Evolutionary conservation across 331 rosid genomes (phyloP).

Genomic region (Saraca asoca): DNA sequence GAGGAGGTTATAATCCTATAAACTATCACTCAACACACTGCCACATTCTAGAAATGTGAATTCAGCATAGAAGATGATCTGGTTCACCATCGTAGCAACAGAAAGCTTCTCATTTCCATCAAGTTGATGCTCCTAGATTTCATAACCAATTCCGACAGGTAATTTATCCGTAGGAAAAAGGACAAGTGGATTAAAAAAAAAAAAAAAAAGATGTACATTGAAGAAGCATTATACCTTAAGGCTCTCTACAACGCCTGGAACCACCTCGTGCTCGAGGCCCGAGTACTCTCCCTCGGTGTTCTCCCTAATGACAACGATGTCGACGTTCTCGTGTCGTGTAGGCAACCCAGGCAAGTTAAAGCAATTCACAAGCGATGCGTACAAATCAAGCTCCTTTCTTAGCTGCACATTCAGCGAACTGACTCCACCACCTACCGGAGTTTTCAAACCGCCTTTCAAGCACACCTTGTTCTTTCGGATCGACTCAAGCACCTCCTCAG

Average conservation of each 20-base stretch:
- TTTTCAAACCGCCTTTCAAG: constrained; percentile 64
- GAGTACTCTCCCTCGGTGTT: constrained; percentile 76
- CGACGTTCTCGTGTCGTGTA: constrained; percentile 64
- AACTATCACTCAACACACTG: background rate
- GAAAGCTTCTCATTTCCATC: too few species aligned
- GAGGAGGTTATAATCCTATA: background rate
- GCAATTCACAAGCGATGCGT: constrained; percentile 70
- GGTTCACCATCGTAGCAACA: too few species aligned
- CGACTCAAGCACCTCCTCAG: constrained; percentile 67
- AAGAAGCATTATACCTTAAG: constrained; percentile 48
- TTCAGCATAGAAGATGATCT: background rate
- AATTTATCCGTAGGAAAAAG: too few species aligned
- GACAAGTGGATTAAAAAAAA: background rate
- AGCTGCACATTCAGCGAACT: constrained; percentile 69
- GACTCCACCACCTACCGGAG: constrained; percentile 71
- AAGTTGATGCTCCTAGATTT: background rate
- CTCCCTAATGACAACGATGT: constrained; percentile 68
- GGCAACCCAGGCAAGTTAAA: constrained; percentile 63
- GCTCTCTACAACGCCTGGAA: constrained; percentile 78
- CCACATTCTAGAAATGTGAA: background rate
- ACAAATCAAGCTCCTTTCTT: constrained; percentile 65
- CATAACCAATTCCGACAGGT: too few species aligned
- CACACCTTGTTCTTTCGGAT: constrained; percentile 71
- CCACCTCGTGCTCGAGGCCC: constrained; percentile 72
- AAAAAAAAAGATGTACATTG: background rate